These are phyloP conservation scores for Pichia kluyveri DNA, from an alignment of 805 yeast genomes.

Conservation along the genomic window DNA sequence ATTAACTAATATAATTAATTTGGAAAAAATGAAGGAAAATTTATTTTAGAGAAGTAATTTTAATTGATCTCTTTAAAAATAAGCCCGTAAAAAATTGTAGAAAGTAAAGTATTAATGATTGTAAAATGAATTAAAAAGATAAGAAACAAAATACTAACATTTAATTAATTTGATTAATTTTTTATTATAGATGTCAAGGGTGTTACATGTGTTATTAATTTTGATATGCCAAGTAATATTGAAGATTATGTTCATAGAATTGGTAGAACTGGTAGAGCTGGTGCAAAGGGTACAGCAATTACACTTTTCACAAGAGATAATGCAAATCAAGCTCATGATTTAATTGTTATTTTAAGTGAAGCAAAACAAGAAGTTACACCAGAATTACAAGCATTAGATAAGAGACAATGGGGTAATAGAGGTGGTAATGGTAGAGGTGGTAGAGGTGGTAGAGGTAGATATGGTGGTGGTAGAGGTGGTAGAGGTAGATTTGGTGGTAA, in stretches of 20 bases:
- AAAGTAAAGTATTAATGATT: too few relatives aligned
- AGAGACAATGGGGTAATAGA: constrained; percentile 52
- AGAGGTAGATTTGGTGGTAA: constrained; percentile 23
- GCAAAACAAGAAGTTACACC: constrained; percentile 89
- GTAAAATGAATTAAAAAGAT: too few relatives aligned
- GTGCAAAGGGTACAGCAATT: constrained; percentile 90
- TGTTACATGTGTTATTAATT: constrained; percentile 86
- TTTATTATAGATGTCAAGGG: constrained; percentile 81
- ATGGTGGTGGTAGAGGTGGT: constrained; percentile 28
- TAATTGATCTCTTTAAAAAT: too few relatives aligned
- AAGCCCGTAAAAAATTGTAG: too few relatives aligned
- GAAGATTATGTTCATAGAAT: constrained; percentile 98
- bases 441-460: constrained; percentile 23
- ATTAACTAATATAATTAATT: too few relatives aligned
- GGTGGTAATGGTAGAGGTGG: constrained; percentile 51
- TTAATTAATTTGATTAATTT: constrained; percentile 11
- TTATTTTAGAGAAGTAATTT: too few relatives aligned
- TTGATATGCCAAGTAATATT: constrained; percentile 95
- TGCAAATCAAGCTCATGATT: constrained; percentile 81
- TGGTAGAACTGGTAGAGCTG: constrained; percentile 99
- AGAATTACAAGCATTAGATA: constrained; percentile 66
- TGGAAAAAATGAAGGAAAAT: too few relatives aligned
- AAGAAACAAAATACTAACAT: constrained; percentile 9
- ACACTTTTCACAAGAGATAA: constrained; percentile 88
- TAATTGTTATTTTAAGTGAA: constrained; percentile 85